Base-by-base conservation (phyloP, 306 rosid species). In the Sphenostylis stenocarpa region DNA sequence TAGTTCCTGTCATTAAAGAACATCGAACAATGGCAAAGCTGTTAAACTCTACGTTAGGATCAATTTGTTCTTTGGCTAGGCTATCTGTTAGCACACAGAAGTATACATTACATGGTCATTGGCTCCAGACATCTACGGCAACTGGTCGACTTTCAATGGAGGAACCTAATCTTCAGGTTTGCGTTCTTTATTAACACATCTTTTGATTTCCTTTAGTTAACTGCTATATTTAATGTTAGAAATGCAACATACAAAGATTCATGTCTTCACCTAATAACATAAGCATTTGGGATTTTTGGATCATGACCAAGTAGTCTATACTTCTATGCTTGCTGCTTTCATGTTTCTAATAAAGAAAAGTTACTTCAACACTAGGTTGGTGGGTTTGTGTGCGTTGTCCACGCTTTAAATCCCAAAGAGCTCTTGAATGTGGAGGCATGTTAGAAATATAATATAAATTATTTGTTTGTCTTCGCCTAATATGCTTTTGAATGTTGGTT, bases 101-200 rank as follows among this genome's bases (percentile, higher is more conserved):
- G 82, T 91, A 95, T 70, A 86, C 98, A 5, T 82, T 95, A 80
- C 97, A 95, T 68, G 98, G 97, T 78, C 97, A 80, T 83, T 95
- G 98, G 98, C 96, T 92, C 73, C 98, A 95, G 82, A 92, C 96
- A 67, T 92, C 97, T 23, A 95, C 98, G 6, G 97, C 98, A 72
- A 95, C 98, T 75, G 98, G 98, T 70, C 89, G 98, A 77, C 97
- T 92, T 82, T 95, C 98, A 75, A 95, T 92, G 89, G 98, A 95
- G 85, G 98, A 92, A 74, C 98, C 98, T 66, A 95, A 95, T 83
- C 98, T 92, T 82, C 98, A 95, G 97, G 98, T 95, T 76, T 84
- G 63, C 72, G 57, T 62, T 84, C 52, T 77, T 41, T 58, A 39
- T 77, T 20, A 15, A 44, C 72, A 34, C 11, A 55, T 58, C 72